phyloP scores from a whole-genome alignment of 176 grass and related monocot genomes.

The Leersia perrieri region DNA sequence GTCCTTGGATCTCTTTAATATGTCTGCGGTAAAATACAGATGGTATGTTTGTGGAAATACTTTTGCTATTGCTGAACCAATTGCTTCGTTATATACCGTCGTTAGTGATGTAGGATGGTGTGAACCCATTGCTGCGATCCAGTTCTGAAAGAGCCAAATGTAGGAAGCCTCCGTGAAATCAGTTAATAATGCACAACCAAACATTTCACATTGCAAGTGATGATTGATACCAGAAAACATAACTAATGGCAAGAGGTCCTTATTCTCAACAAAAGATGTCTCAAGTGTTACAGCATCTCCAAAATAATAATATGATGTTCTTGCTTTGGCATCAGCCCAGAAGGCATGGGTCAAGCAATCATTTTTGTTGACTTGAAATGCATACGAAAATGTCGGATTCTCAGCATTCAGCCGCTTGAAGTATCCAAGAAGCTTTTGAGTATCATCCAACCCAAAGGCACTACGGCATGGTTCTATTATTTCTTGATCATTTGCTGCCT shows the following conservation, averaged over 20 bases:
- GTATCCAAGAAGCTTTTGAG: constrained; percentile 59
- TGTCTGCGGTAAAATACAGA: constrained; percentile 38
- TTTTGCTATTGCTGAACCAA: constrained; percentile 44
- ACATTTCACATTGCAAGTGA: constrained; percentile 52
- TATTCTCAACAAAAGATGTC: constrained; percentile 50
- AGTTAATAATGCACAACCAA: constrained; percentile 58
- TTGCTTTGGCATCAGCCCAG: constrained; percentile 61
- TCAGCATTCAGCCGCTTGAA: constrained; percentile 68
- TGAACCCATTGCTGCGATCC: constrained; percentile 49
- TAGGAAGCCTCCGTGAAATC: constrained; percentile 50
- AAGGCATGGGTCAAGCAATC: constrained; percentile 63
- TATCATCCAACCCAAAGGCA: constrained; percentile 50
- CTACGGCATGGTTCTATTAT: constrained; percentile 4
- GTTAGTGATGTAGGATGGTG: constrained; percentile 50
- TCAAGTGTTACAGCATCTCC: constrained; percentile 69
- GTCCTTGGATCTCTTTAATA: constrained; percentile 51
- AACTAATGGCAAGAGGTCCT: constrained; percentile 55
- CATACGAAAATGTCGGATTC: constrained; percentile 64
- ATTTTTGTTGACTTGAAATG: constrained; percentile 61
- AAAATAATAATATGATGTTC: constrained; percentile 60
- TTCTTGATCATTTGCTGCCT: constrained; percentile 25
- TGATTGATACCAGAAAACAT: constrained; percentile 62
- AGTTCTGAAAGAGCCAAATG: constrained; percentile 62
- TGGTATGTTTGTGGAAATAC: constrained; percentile 59
- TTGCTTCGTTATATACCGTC: constrained; percentile 38